A percentile compares a stretch with the other conserved stretches of the same genome.
These are phyloP conservation scores for Rhodotorula sphaerocarpa DNA, from an alignment of 768 basidiomycete species.

Conservation along the genomic window DNA sequence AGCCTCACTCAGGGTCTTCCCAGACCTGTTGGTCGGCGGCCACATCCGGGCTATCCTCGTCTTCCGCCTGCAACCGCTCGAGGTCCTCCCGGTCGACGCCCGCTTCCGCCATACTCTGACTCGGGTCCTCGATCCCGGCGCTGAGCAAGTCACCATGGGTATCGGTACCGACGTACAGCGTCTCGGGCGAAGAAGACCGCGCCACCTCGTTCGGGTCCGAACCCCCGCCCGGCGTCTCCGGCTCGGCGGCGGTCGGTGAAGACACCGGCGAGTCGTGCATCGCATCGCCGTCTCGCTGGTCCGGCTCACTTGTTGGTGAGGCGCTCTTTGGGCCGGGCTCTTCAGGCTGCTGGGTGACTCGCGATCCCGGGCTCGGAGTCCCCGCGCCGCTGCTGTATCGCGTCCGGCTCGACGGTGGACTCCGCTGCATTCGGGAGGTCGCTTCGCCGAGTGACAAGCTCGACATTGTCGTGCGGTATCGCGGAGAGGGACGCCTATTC, in stretches of 20 bases:
- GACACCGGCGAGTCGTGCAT: not conserved
- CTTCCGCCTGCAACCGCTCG: not conserved
- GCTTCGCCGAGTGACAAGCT: slow-evolving; percentile 1
- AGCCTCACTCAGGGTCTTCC: slow-evolving; percentile 17
- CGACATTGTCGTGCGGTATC: slow-evolving; percentile 16
- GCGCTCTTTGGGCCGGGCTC: not conserved
- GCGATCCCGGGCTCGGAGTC: not conserved
- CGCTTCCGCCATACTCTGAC: not conserved
- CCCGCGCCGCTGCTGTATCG: not conserved
- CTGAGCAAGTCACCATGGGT: not conserved
- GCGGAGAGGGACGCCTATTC: not conserved
- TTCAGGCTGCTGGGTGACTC: not conserved
- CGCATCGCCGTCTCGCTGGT: not conserved
- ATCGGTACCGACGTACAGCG: not conserved
- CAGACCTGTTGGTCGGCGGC: not conserved
- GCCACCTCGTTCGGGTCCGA: no score
- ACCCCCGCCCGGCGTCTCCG: no score
- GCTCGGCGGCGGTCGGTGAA: no score
- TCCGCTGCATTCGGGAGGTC: no score
- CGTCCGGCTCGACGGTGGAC: no score
- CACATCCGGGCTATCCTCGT: no score
- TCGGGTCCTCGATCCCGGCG: not conserved
- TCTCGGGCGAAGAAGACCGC: not conserved
- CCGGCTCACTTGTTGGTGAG: not conserved
- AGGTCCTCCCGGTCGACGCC: no score